Evolutionary conservation across 768 basidiomycete species (phyloP), one percentile per base, ranked within the genome.

Genomic region (Amanita phalloides): DNA sequence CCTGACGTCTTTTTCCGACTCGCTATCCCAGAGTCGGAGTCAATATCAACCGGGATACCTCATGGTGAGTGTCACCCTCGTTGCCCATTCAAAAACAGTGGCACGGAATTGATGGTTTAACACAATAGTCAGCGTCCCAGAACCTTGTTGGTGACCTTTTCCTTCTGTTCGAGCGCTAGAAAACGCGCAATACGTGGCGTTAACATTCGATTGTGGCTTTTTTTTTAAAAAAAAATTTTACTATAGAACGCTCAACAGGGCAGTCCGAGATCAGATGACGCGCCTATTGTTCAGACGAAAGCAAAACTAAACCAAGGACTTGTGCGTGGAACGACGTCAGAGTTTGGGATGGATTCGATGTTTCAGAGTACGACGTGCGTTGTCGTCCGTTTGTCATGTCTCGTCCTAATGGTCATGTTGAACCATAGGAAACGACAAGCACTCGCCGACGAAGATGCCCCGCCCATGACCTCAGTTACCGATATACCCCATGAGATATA

Each of bases 341-440:
- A 87, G 54, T 89, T 88, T 67, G 88, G 88, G 2, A 80, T 85
- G 69, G 86, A 87, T 55, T 87, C 87, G 20, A 87, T 90, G 87
- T 89, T 90, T 57, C 79, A 87, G 63, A 86, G 78, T 56, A 73
- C 81, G 37, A 75, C 78, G 82, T 80, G 53, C 37, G 70, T 30
- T 2, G 4, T 30, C 23, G 4, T 25, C 23, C 23, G 23, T 25
- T 25, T 25, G 23, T 17, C 17, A 1, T 17, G 17, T 17, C 17
- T 17, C 17, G 17, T 17, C 4, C 11, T 25, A 5, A 45, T 20
- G 21, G 43, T 4, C 35, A n/a, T 38, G 23, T 50, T 26, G 25
- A 21, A 32, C 32, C 25, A 10, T 56, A 78, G 83, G 55, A 78
- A 80, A 56, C 72, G 82, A 13, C 81, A 85, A 61, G 69, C 75